phyloP scores from a whole-genome alignment of 1,284 basidiomycete species.

The Cryptococcus jaspeensis region DNA sequence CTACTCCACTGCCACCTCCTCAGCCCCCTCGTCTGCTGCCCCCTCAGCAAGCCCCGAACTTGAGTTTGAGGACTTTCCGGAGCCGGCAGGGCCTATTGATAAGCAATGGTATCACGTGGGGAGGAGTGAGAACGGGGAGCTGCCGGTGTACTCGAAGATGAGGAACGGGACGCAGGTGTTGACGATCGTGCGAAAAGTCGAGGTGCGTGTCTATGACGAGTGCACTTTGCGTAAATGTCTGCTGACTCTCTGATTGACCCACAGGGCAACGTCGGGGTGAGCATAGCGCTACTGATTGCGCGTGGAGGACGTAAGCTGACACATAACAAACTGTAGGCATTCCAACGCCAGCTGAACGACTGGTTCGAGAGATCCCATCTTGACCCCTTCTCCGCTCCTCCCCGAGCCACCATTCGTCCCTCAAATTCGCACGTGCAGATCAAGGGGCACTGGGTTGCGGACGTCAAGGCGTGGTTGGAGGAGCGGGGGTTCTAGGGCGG shows the following conservation, averaged over 20 bases:
- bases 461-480: conserved; percentile 41
- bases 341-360: conserved; percentile 30
- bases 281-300: conserved; percentile 3
- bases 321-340: conserved; percentile 16
- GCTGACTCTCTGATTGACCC: not conserved
- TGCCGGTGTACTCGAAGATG: conserved; percentile 42
- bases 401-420: conserved; percentile 28
- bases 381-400: conserved; percentile 34
- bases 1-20: not conserved
- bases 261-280: conserved; percentile 25
- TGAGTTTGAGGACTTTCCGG: not conserved
- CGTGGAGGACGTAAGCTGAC: not conserved
- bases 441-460: conserved; percentile 38
- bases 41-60: not conserved
- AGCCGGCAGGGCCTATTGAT: not conserved
- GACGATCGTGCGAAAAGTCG: conserved; percentile 36
- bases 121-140: conserved; percentile 16
- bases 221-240: not conserved
- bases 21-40: not conserved
- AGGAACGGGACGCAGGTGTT: conserved; percentile 29
- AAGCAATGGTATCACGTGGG: conserved; percentile 13
- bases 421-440: conserved; percentile 38
- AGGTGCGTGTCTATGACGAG: conserved; percentile 23
- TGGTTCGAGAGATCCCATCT: conserved; percentile 34
- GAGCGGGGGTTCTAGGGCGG: conserved; percentile 32